Evolutionary conservation across 202 grass and related monocot species (phyloP), one percentile per base, ranked within the genome.

Genomic region (Panicum virgatum): DNA sequence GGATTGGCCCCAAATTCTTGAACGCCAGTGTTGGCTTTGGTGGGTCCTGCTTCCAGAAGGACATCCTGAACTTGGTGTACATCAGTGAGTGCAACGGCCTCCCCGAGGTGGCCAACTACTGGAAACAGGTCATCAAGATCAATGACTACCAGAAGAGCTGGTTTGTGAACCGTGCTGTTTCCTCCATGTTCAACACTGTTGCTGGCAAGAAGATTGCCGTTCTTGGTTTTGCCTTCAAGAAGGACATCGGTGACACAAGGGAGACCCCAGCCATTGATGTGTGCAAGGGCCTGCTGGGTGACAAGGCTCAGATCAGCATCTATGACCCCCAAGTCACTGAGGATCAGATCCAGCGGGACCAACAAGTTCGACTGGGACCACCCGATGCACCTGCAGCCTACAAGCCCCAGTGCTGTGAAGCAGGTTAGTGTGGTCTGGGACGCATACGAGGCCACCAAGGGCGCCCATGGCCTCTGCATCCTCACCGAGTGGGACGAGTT

Each of bases 351-450:
- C 88, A 90, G 62, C 80, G 90, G 7, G 93, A 96, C 77, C 83
- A 90, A 85, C 27, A 86, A 92, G 80, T 92, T 92, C 57, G 88
- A 92, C 54, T 96, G 89, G 93, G 87, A 96, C 48, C 93, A 92
- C 85, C 90, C 93, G 12, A 83, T 85, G 0, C 85, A 96, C 88
- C 90, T 96, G 79, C 90, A 90, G 71, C 90, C 86, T 47, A 81
- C 66, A 57, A 88, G 89, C 89, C 85, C 89, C 9, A 78, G 64
- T 34, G 76, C 89, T 18, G 63, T 82, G 54, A 87, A 91, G 89
- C 81, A 91, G 56, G 89, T 91, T 6, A 67, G 64, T 0, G 59
- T 91, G 23, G 65, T 78, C 42, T 91, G 85, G 89, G 89, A 91
- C 1, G 82, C 67, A 0, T 91, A 91, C 10, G 89, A 91, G 67